Evolutionary conservation across 2,329 filamentous ascomycete species (phyloP).

Genomic region (Aspergillus amoenus): DNA sequence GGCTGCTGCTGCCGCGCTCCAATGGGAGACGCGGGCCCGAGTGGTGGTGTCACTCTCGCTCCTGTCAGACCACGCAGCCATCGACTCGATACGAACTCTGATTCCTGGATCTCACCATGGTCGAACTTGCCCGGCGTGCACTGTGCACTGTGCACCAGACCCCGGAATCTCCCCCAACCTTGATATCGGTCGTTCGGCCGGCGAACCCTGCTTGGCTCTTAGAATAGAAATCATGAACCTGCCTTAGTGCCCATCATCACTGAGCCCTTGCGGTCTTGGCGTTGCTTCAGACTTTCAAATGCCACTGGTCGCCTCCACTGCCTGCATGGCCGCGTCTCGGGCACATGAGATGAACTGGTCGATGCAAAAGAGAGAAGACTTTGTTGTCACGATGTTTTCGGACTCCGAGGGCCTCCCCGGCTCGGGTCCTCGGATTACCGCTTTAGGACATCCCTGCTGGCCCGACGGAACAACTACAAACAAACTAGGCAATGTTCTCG

Average conservation of each 20-base stretch:
- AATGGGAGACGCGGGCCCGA: not conserved
- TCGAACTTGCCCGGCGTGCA: too few species aligned
- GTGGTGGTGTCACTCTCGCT: not conserved
- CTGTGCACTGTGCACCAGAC: too few species aligned
- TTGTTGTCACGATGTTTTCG: not conserved
- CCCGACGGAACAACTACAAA: not conserved
- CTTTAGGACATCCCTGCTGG: constrained; percentile 10
- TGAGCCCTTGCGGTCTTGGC: not conserved
- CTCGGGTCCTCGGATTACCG: constrained; percentile 12
- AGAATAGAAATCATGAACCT: not conserved
- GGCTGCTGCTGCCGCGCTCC: not conserved
- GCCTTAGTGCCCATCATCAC: not conserved
- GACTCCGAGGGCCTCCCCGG: not conserved
- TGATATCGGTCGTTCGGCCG: not conserved
- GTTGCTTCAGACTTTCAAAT: not conserved
- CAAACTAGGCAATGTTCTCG: not conserved
- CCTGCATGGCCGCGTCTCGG: not conserved
- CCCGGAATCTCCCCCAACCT: not conserved
- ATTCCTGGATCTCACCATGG: too few species aligned
- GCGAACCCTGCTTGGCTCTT: not conserved
- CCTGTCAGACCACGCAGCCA: not conserved
- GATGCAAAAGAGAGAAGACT: not conserved
- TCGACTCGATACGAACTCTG: not conserved
- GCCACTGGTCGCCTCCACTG: too few species aligned
- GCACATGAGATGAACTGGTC: not conserved